Percentiles rank a stretch among this genome's conserved stretches.
Conservation (phyloP, 2,329 filamentous ascomycete species). For the Fusarium xylarioides region DNA sequence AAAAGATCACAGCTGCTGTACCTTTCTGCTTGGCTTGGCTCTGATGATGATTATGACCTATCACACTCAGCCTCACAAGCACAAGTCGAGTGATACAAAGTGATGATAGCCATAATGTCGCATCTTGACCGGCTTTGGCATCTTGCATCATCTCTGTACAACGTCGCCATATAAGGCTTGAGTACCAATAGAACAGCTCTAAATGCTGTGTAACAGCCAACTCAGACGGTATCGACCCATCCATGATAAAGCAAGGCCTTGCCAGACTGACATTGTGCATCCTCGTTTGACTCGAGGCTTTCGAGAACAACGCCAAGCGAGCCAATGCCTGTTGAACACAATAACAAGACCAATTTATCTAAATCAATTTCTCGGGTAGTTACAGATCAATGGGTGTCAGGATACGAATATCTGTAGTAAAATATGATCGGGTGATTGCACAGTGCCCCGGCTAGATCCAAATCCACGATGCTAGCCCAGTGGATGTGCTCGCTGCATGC, state of each 20-base stretch:
- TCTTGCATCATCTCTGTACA: slow-evolving; percentile 35
- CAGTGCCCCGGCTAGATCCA: slow-evolving; percentile 23
- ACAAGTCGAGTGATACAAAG: neutral
- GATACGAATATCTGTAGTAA: slow-evolving; percentile 3
- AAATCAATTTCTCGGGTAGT: slow-evolving; percentile 25
- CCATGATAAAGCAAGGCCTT: slow-evolving; percentile 14
- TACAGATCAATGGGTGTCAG: slow-evolving; percentile 8
- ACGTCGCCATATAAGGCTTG: slow-evolving; percentile 21
- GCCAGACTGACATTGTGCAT: slow-evolving; percentile 4
- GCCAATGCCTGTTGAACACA: slow-evolving; percentile 13
- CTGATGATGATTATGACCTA: neutral
- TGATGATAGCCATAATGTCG: slow-evolving; percentile 23
- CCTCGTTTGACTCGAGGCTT: slow-evolving; percentile 1
- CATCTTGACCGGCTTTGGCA: slow-evolving; percentile 2
- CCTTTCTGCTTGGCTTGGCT: neutral
- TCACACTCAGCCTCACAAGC: neutral
- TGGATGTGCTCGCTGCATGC: slow-evolving; percentile 36
- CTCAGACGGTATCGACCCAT: slow-evolving; percentile 12
- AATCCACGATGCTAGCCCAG: neutral
- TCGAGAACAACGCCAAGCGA: slow-evolving; percentile 1
- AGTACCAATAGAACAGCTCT: neutral
- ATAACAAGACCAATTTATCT: slow-evolving; percentile 4
- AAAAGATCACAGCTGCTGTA: neutral
- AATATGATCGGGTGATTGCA: slow-evolving; percentile 31
- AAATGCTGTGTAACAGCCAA: slow-evolving; percentile 25